These are phyloP conservation scores for Solanum tarijense DNA, from an alignment of 257 asterid species.

Conservation along the genomic window DNA sequence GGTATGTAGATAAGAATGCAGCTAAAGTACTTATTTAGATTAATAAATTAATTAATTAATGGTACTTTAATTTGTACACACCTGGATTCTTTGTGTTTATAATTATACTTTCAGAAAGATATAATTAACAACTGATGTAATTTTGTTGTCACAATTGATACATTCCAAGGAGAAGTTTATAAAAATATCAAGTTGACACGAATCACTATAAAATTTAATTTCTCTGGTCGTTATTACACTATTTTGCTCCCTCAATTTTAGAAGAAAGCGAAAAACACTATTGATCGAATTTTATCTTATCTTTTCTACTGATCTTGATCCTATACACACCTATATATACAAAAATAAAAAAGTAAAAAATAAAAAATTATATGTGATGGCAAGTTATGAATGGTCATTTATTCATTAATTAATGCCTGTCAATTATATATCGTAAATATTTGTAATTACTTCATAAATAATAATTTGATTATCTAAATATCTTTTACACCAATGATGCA, in stretches of 20 bases:
- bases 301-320: too few species aligned
- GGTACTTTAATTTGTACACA: not conserved
- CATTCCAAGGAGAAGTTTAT: not conserved
- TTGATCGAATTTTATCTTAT: too few species aligned
- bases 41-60: not conserved
- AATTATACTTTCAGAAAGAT: not conserved
- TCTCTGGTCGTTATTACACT: not conserved
- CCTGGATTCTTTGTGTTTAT: not conserved
- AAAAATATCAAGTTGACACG: not conserved
- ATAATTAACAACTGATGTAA: not conserved
- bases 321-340: too few species aligned
- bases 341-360: too few species aligned
- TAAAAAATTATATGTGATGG: too few species aligned
- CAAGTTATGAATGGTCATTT: not conserved
- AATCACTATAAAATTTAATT: not conserved
- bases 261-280: too few species aligned
- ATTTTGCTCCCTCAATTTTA: too few species aligned
- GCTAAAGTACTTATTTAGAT: not conserved
- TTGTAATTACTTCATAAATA: not conserved
- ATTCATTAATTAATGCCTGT: not conserved
- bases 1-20: not conserved
- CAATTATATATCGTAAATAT: not conserved
- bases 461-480: not conserved
- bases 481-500: not conserved
- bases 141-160: not conserved